phyloP scores from a whole-genome alignment of 768 basidiomycete genomes.

The Obba rivulosa region DNA sequence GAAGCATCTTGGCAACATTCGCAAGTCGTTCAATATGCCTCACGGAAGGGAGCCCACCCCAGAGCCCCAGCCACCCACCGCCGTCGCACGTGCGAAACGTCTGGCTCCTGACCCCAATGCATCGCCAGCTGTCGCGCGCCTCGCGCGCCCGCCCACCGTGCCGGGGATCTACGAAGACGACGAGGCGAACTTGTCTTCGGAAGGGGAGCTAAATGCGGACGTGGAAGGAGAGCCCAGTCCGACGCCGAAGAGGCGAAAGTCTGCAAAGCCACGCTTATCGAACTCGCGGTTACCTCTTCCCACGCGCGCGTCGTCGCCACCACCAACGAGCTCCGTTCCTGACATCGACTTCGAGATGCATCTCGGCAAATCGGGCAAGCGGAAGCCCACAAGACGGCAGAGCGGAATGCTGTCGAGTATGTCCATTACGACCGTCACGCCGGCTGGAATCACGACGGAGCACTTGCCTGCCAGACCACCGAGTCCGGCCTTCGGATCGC shows the following conservation, averaged over 20 bases:
- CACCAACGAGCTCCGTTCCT: conserved; percentile 18
- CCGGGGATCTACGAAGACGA: conserved; percentile 69
- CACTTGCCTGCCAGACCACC: conserved; percentile 48
- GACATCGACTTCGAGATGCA: conserved; percentile 28
- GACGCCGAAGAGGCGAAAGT: conserved; percentile 35
- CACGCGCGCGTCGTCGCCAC: conserved; percentile 41
- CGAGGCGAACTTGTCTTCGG: conserved; percentile 38
- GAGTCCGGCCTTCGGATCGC: conserved; percentile 67
- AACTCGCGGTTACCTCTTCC: conserved; percentile 37
- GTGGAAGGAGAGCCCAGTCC: conserved; percentile 31
- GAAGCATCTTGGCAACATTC: conserved; percentile 60
- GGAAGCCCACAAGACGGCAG: conserved; percentile 33
- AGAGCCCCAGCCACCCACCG: conserved; percentile 36
- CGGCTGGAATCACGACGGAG: conserved; percentile 26
- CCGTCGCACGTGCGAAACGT: conserved; percentile 46
- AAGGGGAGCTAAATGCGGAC: conserved; percentile 30
- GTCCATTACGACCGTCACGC: conserved; percentile 26
- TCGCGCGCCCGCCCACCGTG: conserved; percentile 61
- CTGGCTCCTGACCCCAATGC: conserved; percentile 36
- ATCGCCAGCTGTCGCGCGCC: conserved; percentile 47
- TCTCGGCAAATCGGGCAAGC: conserved; percentile 27
- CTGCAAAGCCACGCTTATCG: conserved; percentile 37
- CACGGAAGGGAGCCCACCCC: conserved; percentile 16
- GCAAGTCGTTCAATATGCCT: conserved; percentile 52
- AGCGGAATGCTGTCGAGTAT: conserved; percentile 48